phyloP scores from a whole-genome alignment of 441 rosid genomes.

The Manihot esculenta region DNA sequence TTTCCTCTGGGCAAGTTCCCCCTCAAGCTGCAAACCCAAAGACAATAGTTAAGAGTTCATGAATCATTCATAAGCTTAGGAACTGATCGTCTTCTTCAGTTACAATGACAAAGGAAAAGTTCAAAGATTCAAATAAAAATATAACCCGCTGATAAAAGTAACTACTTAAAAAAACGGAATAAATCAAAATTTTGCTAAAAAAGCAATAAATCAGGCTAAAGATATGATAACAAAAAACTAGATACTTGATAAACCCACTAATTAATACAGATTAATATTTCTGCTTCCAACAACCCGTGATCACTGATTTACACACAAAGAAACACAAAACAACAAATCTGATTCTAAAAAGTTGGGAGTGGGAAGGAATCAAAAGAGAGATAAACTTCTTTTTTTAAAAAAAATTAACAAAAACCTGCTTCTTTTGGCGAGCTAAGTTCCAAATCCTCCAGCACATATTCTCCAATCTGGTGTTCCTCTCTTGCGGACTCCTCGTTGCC shows the following conservation, averaged over 20 bases:
- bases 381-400: not conserved
- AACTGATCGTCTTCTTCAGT: not conserved
- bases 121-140: not conserved
- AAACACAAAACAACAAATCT: not conserved
- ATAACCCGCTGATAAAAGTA: no score
- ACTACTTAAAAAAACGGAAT: not conserved
- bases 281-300: not conserved
- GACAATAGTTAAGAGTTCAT: not conserved
- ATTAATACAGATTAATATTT: not conserved
- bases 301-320: not conserved
- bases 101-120: not conserved
- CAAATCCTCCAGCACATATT: slow-evolving; percentile 97
- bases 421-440: slow-evolving; percentile 96
- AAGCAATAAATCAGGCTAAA: not conserved
- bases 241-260: not conserved
- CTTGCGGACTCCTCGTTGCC: slow-evolving; percentile 86
- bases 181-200: not conserved
- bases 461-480: slow-evolving; percentile 88
- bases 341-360: not conserved
- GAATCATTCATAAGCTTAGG: not conserved
- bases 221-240: no score
- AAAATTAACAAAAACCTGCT: slow-evolving; percentile 48
- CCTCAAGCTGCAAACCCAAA: slow-evolving; percentile 58
- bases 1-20: slow-evolving; percentile 64
- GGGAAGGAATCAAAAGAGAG: not conserved